Evolutionary conservation across 2,329 filamentous ascomycete genomes (phyloP).

Genomic region (Exophiala alcalophila): DNA sequence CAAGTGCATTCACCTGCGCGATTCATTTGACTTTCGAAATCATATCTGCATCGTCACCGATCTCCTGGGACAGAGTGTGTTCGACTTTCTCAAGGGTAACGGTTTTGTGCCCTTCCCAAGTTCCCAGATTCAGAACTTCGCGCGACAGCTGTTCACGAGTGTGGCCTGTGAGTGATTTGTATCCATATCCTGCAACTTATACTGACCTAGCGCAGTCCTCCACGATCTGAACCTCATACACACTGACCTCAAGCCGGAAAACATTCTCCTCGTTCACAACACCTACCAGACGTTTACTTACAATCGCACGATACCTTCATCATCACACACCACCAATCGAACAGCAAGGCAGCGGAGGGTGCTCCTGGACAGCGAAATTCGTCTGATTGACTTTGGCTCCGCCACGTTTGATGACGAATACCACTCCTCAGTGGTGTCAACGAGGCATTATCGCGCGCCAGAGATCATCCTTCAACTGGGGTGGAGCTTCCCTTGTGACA

Average conservation of each 20-base stretch:
- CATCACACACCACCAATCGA: conserved; percentile 56
- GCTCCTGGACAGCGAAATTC: conserved; percentile 63
- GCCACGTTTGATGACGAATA: conserved; percentile 68
- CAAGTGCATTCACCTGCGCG: conserved; percentile 91
- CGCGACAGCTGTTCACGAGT: conserved; percentile 92
- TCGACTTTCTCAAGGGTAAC: conserved; percentile 96
- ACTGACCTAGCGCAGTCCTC: conserved; percentile 60
- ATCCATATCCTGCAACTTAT: conserved; percentile 17
- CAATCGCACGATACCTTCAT: conserved; percentile 64
- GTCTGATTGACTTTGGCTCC: conserved; percentile 66
- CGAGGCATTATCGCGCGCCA: conserved; percentile 63
- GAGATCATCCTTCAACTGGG: conserved; percentile 67
- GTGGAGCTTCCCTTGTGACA: conserved; percentile 66
- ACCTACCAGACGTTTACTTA: conserved; percentile 67
- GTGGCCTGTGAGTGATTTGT: conserved; percentile 74
- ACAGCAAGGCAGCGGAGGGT: conserved; percentile 62
- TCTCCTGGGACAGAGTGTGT: conserved; percentile 87
- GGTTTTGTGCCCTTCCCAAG: conserved; percentile 95
- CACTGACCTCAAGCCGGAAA: conserved; percentile 63
- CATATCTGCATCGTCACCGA: conserved; percentile 87
- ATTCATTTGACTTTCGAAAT: conserved; percentile 95
- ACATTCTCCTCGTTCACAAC: conserved; percentile 64
- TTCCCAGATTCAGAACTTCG: conserved; percentile 97
- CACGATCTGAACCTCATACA: conserved; percentile 97
- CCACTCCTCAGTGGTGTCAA: conserved; percentile 65